phyloP scores from a whole-genome alignment of 148 eudicot genomes.

The Chenopodium berlandieri region DNA sequence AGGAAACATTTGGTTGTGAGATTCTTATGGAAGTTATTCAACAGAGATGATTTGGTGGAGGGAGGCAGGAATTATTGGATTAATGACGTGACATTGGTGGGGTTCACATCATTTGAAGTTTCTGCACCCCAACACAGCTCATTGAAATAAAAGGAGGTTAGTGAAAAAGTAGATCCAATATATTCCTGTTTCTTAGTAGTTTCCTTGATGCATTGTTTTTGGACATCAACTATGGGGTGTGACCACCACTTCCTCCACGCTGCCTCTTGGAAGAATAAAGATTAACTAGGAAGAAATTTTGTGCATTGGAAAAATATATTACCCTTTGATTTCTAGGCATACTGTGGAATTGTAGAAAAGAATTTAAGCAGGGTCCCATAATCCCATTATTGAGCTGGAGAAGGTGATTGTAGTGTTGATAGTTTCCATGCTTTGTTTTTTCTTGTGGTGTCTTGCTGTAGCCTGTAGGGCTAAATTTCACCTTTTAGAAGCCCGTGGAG shows the following conservation, averaged over 20 bases:
- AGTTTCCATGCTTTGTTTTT: neutral
- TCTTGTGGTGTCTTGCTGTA: neutral
- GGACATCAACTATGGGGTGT: conserved; percentile 2
- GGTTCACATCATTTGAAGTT: neutral
- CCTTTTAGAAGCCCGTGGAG: neutral
- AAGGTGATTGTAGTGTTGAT: neutral
- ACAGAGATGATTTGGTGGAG: neutral
- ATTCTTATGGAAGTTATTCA: neutral
- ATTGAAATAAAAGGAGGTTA: neutral
- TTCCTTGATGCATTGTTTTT: conserved; percentile 3
- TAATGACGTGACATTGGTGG: neutral
- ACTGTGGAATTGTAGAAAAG: neutral
- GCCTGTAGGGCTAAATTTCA: neutral
- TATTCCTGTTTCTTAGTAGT: conserved; percentile 5
- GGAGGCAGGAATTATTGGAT: neutral
- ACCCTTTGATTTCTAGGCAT: neutral
- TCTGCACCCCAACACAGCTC: neutral
- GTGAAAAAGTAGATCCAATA: neutral
- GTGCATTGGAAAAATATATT: neutral
- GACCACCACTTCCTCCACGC: neutral
- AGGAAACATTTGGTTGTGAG: neutral
- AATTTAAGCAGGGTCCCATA: neutral
- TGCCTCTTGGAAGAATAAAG: neutral
- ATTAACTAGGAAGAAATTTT: neutral
- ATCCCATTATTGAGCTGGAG: neutral